Evolutionary conservation across 2,329 filamentous ascomycete species (phyloP), one percentile per base, ranked within the genome.

Genomic region (Magnaporthiopsis poae): DNA sequence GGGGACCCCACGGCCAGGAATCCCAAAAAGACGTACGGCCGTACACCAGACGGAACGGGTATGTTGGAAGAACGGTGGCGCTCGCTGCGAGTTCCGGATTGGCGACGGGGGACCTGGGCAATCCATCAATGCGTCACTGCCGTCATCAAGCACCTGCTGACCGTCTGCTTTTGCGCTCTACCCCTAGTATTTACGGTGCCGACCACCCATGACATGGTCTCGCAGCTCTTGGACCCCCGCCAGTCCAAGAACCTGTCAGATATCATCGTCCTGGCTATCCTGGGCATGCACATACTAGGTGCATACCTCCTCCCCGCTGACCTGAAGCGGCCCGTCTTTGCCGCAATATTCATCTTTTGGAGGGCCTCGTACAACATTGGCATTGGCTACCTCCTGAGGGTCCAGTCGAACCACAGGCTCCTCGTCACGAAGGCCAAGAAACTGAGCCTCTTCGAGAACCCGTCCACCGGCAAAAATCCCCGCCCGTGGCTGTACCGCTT

Each of bases 131-230:
- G 7, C 60, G 21, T 31, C 25, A 13, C 31, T 59, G 31, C 60
- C 15, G 15, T 39, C 67, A 67, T 21, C 18, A 56, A 25, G 21
- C 46, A 25, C 21, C 18, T 25, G 46, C 46, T 61, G 31, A 61
- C 63, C 60, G 63, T 39, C 39, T 56, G 59, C 11, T 35, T 66
- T 25, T 18, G 21, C 35, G 5, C 27, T 27, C 7, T 65, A 61
- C 64, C 12, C 65, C 39, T 61, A 98, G 95, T 96, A 73, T 99
- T 99, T 76, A 90, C 92, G 67, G 95, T 99, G 66, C 95, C 95
- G 63, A 89, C 92, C 69, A 99, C 95, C 67, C 92, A 97, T 82
- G 95, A 99, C 80, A 98, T 99, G 95, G 94, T 99, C 72, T 96
- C 94, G 65, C 95, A 98, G 80, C 85, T 99, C 66, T 87, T 99